These are phyloP conservation scores for Salix purpurea DNA, from an alignment of 345 rosid genomes.

Conservation along the genomic window DNA sequence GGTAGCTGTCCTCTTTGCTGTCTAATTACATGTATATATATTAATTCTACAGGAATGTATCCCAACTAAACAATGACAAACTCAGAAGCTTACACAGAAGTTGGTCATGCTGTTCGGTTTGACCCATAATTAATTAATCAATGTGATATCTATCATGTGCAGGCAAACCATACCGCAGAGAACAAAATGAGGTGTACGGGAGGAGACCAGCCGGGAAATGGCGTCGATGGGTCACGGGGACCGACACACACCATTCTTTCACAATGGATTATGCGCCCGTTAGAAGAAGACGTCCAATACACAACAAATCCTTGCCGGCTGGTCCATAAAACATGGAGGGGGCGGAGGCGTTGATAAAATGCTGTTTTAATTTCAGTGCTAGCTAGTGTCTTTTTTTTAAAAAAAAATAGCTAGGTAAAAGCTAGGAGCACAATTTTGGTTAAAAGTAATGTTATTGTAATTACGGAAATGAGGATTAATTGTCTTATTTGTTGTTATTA, in stretches of 20 bases:
- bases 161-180: slow-evolving; percentile 27
- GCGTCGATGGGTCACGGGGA: slow-evolving; percentile 32
- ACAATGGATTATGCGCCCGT: slow-evolving; percentile 73
- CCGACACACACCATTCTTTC: slow-evolving; percentile 36
- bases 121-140: background rate
- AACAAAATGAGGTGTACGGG: slow-evolving; percentile 21
- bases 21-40: no score
- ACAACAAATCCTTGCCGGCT: slow-evolving; percentile 62
- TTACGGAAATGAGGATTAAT: slow-evolving; percentile 18
- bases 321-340: slow-evolving; percentile 37
- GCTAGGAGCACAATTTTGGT: slow-evolving; percentile 9
- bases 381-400: background rate
- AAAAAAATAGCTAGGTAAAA: background rate
- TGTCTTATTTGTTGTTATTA: slow-evolving; percentile 14
- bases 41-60: background rate
- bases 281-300: slow-evolving; percentile 68
- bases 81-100: background rate
- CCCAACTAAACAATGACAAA: background rate
- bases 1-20: background rate
- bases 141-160: slow-evolving; percentile 14
- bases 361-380: background rate
- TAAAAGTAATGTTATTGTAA: slow-evolving; percentile 30
- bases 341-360: background rate
- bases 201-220: slow-evolving; percentile 22
- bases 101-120: background rate